Conservation (phyloP, 192 early-diverging fungal genomes). For the Backusella liffmaniae region DNA sequence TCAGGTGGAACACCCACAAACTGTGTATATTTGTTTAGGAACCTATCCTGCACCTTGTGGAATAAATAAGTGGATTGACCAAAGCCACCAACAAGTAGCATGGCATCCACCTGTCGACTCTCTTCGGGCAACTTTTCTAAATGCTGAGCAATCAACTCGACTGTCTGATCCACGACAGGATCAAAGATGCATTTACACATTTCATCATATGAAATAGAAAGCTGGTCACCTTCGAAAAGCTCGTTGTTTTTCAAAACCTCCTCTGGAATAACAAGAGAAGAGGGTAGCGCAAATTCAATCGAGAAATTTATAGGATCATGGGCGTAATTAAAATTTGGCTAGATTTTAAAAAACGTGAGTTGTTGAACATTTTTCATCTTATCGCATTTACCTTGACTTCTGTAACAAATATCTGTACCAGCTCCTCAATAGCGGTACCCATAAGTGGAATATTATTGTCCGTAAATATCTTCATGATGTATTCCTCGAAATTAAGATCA, state of each 20-base stretch:
- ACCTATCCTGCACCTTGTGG: conserved; percentile 33
- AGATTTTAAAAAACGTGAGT: not conserved
- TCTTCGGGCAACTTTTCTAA: conserved; percentile 34
- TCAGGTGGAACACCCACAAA: conserved; percentile 42
- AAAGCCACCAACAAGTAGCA: conserved; percentile 53
- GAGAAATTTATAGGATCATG: not conserved
- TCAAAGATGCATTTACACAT: not conserved
- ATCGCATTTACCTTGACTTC: not conserved
- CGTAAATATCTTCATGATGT: conserved; percentile 12
- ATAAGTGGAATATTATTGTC: not conserved
- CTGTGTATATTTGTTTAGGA: conserved; percentile 38
- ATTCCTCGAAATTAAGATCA: conserved; percentile 37
- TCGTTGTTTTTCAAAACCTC: not conserved
- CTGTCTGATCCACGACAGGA: conserved; percentile 21
- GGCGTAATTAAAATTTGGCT: not conserved
- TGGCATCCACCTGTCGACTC: conserved; percentile 30
- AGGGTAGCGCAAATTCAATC: not conserved
- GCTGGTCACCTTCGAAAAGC: not conserved
- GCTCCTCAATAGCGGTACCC: not conserved
- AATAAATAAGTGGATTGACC: conserved; percentile 45
- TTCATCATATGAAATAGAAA: not conserved
- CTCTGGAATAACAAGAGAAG: not conserved
- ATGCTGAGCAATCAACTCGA: conserved; percentile 43
- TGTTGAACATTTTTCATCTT: no score
- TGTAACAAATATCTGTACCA: conserved; percentile 11